Base-by-base conservation (phyloP, 2,329 filamentous ascomycete genomes). In the Aspergillus eucalypticola region DNA sequence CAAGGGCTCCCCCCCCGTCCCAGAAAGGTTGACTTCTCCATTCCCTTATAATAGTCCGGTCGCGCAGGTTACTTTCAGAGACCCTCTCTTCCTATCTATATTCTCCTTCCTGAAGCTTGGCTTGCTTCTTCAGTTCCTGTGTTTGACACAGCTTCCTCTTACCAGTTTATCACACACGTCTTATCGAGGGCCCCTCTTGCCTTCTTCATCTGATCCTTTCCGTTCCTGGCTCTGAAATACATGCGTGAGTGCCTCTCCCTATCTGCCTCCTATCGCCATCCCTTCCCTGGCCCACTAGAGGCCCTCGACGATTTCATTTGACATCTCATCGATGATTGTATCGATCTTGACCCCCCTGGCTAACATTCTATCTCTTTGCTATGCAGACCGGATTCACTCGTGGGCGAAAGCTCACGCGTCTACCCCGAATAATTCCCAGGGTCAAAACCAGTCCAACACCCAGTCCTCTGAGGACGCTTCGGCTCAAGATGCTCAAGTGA, bases 361-460 rank as follows among this genome's bases (percentile, higher is more conserved):
- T 51, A 15, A 38, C 49, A 8, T 46, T 2, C 32, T 42, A 10
- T 15, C n/a, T 44, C 54, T 39, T 6, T 32, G 8, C 35, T 35
- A 35, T 52, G 21, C 19, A 75, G 73, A 75, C 73, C 72, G 71
- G 61, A 74, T 75, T 71, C 66, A 71, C 62, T 74, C 73, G 73
- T 75, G 73, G 73, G 73, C 73, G 73, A 75, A 74, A 75, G 73
- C 73, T 75, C 73, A 75, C 73, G 72, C 72, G 21, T 71, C 69
- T 35, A 66, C 65, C 61, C 59, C 55, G 52, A 66, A 52, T 59
- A 50, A 62, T 35, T 17, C 50, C 25, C 49, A 58, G 23, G 27
- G 42, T 42, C 42, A 50, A 15, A 38, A 49, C 17, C 46, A 53
- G 48, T 32, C 39, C 32, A 54, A 57, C 11, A 38, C 27, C 25